Evolutionary conservation across 1,139 yeast species (phyloP), one percentile per base, ranked within the genome.

Genomic region (Ogataea hybrid): DNA sequence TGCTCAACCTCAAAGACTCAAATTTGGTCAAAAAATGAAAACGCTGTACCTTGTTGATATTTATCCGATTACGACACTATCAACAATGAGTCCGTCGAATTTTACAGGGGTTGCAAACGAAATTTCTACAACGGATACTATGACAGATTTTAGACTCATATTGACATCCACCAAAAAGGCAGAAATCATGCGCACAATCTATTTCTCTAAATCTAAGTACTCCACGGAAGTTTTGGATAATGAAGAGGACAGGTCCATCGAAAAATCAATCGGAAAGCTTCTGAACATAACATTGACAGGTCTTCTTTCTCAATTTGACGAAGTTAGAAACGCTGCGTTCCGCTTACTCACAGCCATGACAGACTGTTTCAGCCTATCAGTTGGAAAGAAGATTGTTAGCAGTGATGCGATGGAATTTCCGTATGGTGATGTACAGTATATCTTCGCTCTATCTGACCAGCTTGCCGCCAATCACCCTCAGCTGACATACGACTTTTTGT

Each of bases 401-500:
- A 77, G 87, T 1, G 73, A 75, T 12, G 84, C 78, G 32, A 71
- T 84, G 12, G 77, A 82, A n/a, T 81, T 85, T 51, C 95, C 96
- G 0, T 75, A 77, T 31, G 84, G 84, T 55, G 77, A 81, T 32
- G 73, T 82, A 6, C 75, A 79, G 15, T 83, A 83, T 63, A 78
- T 85, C 11, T 75, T 76, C 4, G 65, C 79, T 0, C 68, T 84
- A 7, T 79, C 92, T 3, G 66, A 69, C n/a, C 71, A 74, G 32
- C 64, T 87, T 20, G 75, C 95, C 0, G 51, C 54, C 7, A 64
- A 71, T 11, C 75, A 75, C 43, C 89, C 95, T 0, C 69, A 73
- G 14, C 63, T 84, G 58, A 77, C 95, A 0, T 73, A 74, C 49
- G 72, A 83, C 32, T 80, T 84, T 50, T 67, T 84, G 49, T 67